These are phyloP conservation scores for Monosporozyma unispora DNA, from an alignment of 805 yeast genomes.

Conservation along the genomic window DNA sequence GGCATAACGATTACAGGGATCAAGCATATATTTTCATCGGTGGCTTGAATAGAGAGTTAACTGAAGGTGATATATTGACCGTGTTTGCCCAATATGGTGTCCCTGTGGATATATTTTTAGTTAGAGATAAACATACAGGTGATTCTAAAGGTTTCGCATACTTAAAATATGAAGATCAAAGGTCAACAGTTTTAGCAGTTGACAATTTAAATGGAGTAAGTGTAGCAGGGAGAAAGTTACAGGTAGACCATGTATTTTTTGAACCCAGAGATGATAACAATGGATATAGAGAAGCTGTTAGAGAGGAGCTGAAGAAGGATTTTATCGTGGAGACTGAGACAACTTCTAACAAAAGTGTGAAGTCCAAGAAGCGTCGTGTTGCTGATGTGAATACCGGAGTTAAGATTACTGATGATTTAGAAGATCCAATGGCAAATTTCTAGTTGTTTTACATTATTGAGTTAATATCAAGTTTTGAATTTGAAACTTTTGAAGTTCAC, in stretches of 20 bases:
- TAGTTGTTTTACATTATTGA: background rate
- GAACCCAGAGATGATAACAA: constrained; percentile 44
- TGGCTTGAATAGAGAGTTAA: constrained; percentile 50
- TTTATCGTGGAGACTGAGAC: background rate
- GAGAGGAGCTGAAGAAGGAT: constrained; percentile 28
- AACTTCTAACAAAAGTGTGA: background rate
- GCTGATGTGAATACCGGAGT: background rate
- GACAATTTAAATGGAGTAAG: constrained; percentile 74
- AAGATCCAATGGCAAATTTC: constrained; percentile 5
- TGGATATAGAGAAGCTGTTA: constrained; percentile 36
- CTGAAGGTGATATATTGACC: constrained; percentile 66
- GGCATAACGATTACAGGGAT: constrained; percentile 82
- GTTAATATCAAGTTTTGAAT: no score
- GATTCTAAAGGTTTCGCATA: constrained; percentile 70
- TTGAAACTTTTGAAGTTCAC: no score
- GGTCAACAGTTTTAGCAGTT: constrained; percentile 74
- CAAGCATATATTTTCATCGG: constrained; percentile 76
- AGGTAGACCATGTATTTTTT: constrained; percentile 68
- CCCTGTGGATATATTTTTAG: constrained; percentile 66
- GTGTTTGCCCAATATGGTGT: constrained; percentile 86
- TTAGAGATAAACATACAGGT: constrained; percentile 57
- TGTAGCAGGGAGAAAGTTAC: constrained; percentile 41
- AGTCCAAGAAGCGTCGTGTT: background rate
- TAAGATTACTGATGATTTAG: constrained; percentile 3
- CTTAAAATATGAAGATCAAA: constrained; percentile 72